phyloP scores from a whole-genome alignment of 75 land plant genomes.

The Cryptomeria japonica region DNA sequence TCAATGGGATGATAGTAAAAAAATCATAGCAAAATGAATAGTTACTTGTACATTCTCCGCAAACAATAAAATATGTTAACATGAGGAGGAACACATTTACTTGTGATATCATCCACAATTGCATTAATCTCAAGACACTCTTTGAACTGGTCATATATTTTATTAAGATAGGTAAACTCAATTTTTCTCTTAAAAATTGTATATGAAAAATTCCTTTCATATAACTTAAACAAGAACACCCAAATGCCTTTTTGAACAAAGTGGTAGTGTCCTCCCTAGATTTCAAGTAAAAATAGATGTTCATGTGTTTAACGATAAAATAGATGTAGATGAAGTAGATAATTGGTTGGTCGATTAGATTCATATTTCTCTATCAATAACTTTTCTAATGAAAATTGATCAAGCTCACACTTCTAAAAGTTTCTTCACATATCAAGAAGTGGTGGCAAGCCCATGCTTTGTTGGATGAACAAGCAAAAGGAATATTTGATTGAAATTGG shows the following conservation, averaged over 20 bases:
- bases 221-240: constrained; percentile 2
- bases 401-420: too few relatives aligned
- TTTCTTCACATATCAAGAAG: too few relatives aligned
- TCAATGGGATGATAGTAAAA: not conserved
- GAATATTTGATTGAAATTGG: too few relatives aligned
- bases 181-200: not conserved
- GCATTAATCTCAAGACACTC: constrained; percentile 12
- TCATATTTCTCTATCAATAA: too few relatives aligned
- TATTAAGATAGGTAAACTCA: constrained; percentile 10
- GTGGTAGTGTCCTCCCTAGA: too few relatives aligned
- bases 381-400: too few relatives aligned
- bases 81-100: constrained; percentile 18
- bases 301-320: too few relatives aligned
- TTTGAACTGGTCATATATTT: constrained; percentile 9
- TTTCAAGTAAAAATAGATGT: too few relatives aligned
- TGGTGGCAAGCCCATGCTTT: too few relatives aligned
- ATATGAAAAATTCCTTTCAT: constrained; percentile 11
- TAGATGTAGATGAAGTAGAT: too few relatives aligned
- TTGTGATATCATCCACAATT: constrained; percentile 12
- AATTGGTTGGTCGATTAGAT: too few relatives aligned
- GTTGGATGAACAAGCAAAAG: too few relatives aligned
- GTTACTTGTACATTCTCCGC: constrained; percentile 7
- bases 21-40: not conserved
- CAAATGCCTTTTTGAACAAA: not conserved
- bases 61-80: constrained; percentile 11